Conservation (phyloP, 805 yeast genomes). For the Zygosaccharomyces siamensis region DNA sequence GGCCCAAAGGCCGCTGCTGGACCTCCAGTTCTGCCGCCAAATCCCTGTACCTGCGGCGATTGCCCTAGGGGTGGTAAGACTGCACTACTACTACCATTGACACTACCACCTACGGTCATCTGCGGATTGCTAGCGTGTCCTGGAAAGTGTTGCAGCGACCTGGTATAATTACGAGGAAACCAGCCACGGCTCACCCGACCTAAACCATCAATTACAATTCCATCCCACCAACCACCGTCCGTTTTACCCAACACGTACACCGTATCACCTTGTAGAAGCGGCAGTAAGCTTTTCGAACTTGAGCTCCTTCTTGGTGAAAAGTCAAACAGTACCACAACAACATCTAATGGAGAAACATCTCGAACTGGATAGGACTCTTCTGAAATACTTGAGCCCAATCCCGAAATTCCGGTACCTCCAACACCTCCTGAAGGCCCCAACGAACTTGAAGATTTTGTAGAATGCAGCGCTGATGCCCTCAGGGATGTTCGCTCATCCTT, state of each 20-base stretch:
- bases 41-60: slow-evolving; percentile 1
- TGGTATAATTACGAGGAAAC: slow-evolving; percentile 65
- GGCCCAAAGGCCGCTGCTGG: not conserved
- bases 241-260: slow-evolving; percentile 63
- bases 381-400: not conserved
- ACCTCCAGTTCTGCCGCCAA: not conserved
- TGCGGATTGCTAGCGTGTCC: slow-evolving; percentile 31
- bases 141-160: slow-evolving; percentile 11
- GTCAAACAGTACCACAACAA: slow-evolving; percentile 23
- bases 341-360: slow-evolving; percentile 16
- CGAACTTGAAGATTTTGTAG: slow-evolving; percentile 1
- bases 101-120: slow-evolving; percentile 30
- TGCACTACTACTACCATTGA: not conserved
- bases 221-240: slow-evolving; percentile 85
- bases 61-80: slow-evolving; percentile 2
- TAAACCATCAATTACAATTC: slow-evolving; percentile 40
- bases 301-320: slow-evolving; percentile 10
- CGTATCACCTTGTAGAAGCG: slow-evolving; percentile 53
- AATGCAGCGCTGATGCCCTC: slow-evolving; percentile 2
- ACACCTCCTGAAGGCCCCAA: not conserved
- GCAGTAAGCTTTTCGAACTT: slow-evolving; percentile 12
- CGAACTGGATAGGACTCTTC: slow-evolving; percentile 5
- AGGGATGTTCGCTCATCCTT: slow-evolving; percentile 4
- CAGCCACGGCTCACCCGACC: slow-evolving; percentile 62
- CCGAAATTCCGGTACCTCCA: not conserved